These are phyloP conservation scores for Kwoniella heveanensis DNA, from an alignment of 768 basidiomycete species.

Conservation along the genomic window DNA sequence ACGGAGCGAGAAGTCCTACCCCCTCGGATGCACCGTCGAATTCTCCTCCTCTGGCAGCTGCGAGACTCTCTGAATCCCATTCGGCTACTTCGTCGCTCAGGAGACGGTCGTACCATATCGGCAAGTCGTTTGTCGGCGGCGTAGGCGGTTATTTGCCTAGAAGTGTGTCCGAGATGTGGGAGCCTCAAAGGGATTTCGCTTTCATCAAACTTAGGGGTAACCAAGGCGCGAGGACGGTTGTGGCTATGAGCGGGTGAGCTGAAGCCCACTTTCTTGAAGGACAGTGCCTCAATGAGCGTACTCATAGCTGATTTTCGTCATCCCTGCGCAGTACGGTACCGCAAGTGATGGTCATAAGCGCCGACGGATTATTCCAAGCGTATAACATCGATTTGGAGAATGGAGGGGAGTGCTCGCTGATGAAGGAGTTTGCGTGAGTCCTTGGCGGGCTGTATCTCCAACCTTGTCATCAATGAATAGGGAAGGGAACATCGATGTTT, in stretches of 20 bases:
- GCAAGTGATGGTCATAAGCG: constrained; percentile 94
- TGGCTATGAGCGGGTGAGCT: constrained; percentile 82
- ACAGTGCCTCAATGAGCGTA: no score
- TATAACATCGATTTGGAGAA: constrained; percentile 95
- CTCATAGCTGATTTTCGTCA: not conserved
- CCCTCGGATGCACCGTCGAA: constrained; percentile 42
- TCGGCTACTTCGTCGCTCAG: constrained; percentile 45
- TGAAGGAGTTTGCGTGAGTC: constrained; percentile 80
- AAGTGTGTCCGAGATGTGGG: constrained; percentile 93
- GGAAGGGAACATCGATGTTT: no score
- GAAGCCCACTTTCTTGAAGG: no score
- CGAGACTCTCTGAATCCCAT: constrained; percentile 16
- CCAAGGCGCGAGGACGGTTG: constrained; percentile 77
- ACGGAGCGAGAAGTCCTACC: constrained; percentile 48
- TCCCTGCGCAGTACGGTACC: constrained; percentile 71
- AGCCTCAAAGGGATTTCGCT: constrained; percentile 92
- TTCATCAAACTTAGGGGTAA: constrained; percentile 75
- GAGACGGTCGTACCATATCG: constrained; percentile 49
- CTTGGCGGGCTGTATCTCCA: no score
- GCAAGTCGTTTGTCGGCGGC: constrained; percentile 54
- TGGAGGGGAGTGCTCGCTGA: constrained; percentile 89
- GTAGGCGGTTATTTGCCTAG: constrained; percentile 63
- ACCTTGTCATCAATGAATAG: no score
- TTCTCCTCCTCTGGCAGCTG: constrained; percentile 34
- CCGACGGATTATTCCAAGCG: constrained; percentile 91